Base-by-base conservation (phyloP, 2,329 filamentous ascomycete species). In the Torrubiella hemipterigena region DNA sequence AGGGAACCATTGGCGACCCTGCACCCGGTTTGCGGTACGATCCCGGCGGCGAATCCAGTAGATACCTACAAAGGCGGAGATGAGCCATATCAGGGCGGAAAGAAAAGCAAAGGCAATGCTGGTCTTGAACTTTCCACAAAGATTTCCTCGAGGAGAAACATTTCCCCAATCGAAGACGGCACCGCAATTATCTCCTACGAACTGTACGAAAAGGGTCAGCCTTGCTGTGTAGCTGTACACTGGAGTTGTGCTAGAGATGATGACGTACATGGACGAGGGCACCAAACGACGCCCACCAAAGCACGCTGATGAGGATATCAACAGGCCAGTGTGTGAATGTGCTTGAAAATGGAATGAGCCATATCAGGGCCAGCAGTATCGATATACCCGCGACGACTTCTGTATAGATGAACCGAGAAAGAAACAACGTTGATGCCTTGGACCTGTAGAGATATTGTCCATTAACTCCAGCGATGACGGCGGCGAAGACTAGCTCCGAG, bases 101-200 rank as follows among this genome's bases (percentile, higher is more conserved):
- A 85, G 54, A 56, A 86, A 86, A 29, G 66, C 59, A 47, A 86
- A 85, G 5, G 79, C 79, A 43, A 82, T 69, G 38, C 72, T 64
- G 24, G 81, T 72, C 56, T 80, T 83, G 69, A 73, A 81, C 43
- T 73, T 69, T 35, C 70, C 65, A 53, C 81, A 89, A 27, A 66
- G 56, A 40, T 61, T 57, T 28, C 58, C 57, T 27, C 54, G 42
- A 30, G 67, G 52, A 19, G 55, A 47, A 36, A 82, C 59, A 31
- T 65, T 63, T 37, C 50, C 48, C 77, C 78, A 82, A 48, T 70
- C 44, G 49, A 76, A 81, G 38, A 71, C 52, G 39, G 58, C 52
- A 21, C 72, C 72, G 43, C 73, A 78, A 16, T 56, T 51, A 32
- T 62, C 49, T 25, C 60, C 55, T 26, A 67, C 45, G 34, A 63